Conservation (phyloP, 768 basidiomycete genomes). For the Ramaria rubella region DNA sequence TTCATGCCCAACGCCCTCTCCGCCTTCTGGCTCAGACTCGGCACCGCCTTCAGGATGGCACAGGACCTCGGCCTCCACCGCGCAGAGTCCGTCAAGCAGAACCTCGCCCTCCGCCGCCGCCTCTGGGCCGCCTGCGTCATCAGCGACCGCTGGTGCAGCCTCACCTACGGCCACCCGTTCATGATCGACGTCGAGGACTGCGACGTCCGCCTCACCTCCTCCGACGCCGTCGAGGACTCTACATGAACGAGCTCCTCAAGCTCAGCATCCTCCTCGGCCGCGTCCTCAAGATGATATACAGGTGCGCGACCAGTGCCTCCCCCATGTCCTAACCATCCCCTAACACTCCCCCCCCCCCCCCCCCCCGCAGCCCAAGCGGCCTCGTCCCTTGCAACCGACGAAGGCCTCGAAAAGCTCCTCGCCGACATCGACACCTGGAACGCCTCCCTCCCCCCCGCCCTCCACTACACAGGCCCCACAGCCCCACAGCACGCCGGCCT, state of each 20-base stretch:
- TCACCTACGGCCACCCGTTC: constrained; percentile 88
- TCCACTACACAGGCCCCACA: constrained; percentile 70
- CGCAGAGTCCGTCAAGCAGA: constrained; percentile 77
- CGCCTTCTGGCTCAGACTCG: constrained; percentile 78
- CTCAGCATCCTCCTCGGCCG: constrained; percentile 87
- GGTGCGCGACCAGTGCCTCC: constrained; percentile 35
- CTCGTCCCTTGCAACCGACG: constrained; percentile 79
- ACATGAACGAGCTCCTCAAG: constrained; percentile 87
- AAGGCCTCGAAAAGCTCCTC: constrained; percentile 54
- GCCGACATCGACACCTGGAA: constrained; percentile 74
- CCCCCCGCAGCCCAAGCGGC: constrained; percentile 65
- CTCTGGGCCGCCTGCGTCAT: constrained; percentile 95
- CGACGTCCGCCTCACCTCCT: constrained; percentile 87
- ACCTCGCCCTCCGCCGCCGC: constrained; percentile 80
- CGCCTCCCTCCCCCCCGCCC: constrained; percentile 63
- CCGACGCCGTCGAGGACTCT: constrained; percentile 73
- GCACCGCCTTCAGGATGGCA: constrained; percentile 93
- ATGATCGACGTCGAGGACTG: constrained; percentile 98
- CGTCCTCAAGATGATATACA: constrained; percentile 90
- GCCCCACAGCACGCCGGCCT: constrained; percentile 67
- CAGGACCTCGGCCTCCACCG: constrained; percentile 95
- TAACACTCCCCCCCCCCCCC: constrained; percentile 2
- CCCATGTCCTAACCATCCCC: constrained; percentile 13
- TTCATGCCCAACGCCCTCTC: constrained; percentile 82
- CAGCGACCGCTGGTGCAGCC: constrained; percentile 86